Evolutionary conservation across 495 filamentous ascomycete genomes (phyloP).

Genomic region (Xylaria grammica): DNA sequence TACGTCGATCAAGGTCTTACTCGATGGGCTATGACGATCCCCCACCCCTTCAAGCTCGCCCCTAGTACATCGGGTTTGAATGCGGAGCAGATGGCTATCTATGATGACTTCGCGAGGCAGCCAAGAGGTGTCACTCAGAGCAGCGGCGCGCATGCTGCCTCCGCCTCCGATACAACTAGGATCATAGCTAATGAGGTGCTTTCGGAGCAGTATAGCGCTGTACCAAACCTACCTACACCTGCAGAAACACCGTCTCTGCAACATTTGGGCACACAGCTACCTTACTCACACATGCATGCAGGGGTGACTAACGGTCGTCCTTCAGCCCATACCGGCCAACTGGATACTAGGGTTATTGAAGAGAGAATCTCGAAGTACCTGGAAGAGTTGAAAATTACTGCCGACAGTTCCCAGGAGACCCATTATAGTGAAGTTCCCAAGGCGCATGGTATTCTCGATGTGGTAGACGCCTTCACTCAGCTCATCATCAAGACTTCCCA

Average conservation of each 20-base stretch:
- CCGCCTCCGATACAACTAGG: slow-evolving; percentile 57
- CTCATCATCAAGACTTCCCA: slow-evolving; percentile 60
- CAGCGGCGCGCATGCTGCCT: slow-evolving; percentile 45
- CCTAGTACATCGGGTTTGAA: slow-evolving; percentile 72
- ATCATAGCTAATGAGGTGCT: slow-evolving; percentile 72
- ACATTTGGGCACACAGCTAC: slow-evolving; percentile 62
- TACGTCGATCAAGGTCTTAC: slow-evolving; percentile 81
- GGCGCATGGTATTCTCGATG: slow-evolving; percentile 66
- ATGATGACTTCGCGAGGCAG: slow-evolving; percentile 91
- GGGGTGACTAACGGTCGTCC: slow-evolving; percentile 53
- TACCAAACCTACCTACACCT: slow-evolving; percentile 78
- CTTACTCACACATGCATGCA: slow-evolving; percentile 63
- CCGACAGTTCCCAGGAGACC: slow-evolving; percentile 69
- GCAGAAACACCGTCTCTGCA: slow-evolving; percentile 80
- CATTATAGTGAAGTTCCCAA: slow-evolving; percentile 71
- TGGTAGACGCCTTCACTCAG: slow-evolving; percentile 60
- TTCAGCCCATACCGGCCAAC: slow-evolving; percentile 64
- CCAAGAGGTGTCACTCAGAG: slow-evolving; percentile 59
- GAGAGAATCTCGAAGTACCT: slow-evolving; percentile 73
- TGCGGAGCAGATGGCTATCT: slow-evolving; percentile 90
- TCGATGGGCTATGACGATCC: slow-evolving; percentile 86
- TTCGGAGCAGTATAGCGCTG: slow-evolving; percentile 78
- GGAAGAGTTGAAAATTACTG: slow-evolving; percentile 68
- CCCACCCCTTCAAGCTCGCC: slow-evolving; percentile 83
- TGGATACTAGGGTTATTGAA: slow-evolving; percentile 65